phyloP scores from a whole-genome alignment of 257 asterid genomes.

The Verbascum thapsus region DNA sequence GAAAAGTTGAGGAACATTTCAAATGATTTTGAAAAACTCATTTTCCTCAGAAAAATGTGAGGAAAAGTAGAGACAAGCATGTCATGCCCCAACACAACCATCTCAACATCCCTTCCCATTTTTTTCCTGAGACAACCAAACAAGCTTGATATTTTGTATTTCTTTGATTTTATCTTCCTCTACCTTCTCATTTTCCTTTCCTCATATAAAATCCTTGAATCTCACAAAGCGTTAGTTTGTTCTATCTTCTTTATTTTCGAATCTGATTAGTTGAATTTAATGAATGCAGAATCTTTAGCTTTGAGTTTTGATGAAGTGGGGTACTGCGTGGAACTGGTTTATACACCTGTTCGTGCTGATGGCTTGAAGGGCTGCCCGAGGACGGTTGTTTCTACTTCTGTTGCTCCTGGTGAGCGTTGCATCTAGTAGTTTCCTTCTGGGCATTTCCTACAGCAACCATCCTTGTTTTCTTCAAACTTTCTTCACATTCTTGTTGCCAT shows the following conservation, averaged over 20 bases:
- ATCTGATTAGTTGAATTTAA: constrained; percentile 28
- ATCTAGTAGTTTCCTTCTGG: constrained; percentile 18
- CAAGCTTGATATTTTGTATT: too few relatives aligned
- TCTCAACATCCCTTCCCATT: too few relatives aligned
- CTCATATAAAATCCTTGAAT: too few relatives aligned
- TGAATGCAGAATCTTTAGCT: constrained; percentile 69
- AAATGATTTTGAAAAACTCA: too few relatives aligned
- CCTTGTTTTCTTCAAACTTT: not conserved
- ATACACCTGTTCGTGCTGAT: constrained; percentile 85
- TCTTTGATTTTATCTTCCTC: too few relatives aligned
- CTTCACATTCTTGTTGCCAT: constrained; percentile 3
- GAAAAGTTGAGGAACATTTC: too few relatives aligned
- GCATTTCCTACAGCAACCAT: not conserved
- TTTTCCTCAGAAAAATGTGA: too few relatives aligned
- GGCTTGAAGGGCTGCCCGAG: constrained; percentile 67
- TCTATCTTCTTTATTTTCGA: constrained; percentile 14
- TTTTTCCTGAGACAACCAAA: too few relatives aligned
- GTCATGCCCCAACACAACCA: too few relatives aligned
- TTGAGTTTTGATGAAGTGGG: constrained; percentile 74
- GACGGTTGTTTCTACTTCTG: constrained; percentile 59
- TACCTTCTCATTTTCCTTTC: too few relatives aligned
- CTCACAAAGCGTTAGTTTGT: not conserved
- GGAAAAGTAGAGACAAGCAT: too few relatives aligned
- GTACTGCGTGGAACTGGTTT: constrained; percentile 65
- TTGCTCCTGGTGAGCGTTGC: constrained; percentile 70